Percentiles rank a stretch among this genome's conserved stretches.
These are phyloP conservation scores for Microbotryum lychnidis-dioicae DNA, from an alignment of 1,284 basidiomycete genomes.

Conservation along the genomic window DNA sequence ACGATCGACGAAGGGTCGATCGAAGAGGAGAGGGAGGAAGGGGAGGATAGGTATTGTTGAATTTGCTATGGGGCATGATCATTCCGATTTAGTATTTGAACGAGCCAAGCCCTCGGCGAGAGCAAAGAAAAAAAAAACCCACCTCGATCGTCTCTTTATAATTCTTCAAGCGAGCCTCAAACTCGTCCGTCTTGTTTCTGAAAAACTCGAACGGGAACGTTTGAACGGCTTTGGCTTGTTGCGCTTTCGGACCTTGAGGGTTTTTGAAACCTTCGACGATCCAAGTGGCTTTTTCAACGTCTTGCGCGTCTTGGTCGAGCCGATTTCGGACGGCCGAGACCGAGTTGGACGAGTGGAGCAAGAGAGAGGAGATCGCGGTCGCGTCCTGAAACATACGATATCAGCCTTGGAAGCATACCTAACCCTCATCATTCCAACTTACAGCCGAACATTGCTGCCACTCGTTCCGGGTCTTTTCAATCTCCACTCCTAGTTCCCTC, in stretches of 20 bases:
- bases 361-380: slow-evolving; percentile 16
- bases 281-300: slow-evolving; percentile 58
- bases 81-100: too few relatives aligned
- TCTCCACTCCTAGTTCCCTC: slow-evolving; percentile 63
- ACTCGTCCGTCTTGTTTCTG: slow-evolving; percentile 58
- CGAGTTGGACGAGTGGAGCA: slow-evolving; percentile 15
- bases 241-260: slow-evolving; percentile 56
- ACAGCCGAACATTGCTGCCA: slow-evolving; percentile 56
- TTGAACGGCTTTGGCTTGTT: slow-evolving; percentile 64
- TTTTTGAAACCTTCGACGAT: slow-evolving; percentile 54
- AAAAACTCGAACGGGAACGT: slow-evolving; percentile 83
- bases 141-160: slow-evolving; percentile 73
- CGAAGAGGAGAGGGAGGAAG: neutral
- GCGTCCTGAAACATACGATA: slow-evolving; percentile 18
- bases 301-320: slow-evolving; percentile 20
- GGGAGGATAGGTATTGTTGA: slow-evolving; percentile 8
- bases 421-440: slow-evolving; percentile 38
- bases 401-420: neutral
- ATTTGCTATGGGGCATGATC: slow-evolving; percentile 3
- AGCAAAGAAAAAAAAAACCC: slow-evolving; percentile 23
- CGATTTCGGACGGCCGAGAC: slow-evolving; percentile 22
- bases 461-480: slow-evolving; percentile 59
- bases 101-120: neutral
- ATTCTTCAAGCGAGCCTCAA: slow-evolving; percentile 61
- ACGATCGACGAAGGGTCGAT: slow-evolving; percentile 22